Evolutionary conservation across 352 stramenopile genomes (phyloP), one percentile per base, ranked within the genome.

Genomic region (Phytophthora pistaciae): DNA sequence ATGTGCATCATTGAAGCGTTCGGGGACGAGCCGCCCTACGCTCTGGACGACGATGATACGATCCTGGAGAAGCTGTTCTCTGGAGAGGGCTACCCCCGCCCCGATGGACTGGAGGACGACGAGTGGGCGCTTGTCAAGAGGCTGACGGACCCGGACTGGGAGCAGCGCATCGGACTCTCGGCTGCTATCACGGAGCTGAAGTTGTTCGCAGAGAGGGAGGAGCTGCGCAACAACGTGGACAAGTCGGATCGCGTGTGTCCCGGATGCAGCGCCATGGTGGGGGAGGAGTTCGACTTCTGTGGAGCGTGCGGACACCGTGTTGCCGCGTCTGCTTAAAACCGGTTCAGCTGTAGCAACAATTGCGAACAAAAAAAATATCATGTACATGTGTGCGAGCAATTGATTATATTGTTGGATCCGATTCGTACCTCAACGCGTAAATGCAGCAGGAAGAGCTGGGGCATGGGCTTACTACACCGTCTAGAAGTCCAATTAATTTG

Each of bases 1-100:
- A 78, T 83, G 76, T 80, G 72, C 38, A 77, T 80, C 50, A 71
- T 75, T 20, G 76, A 80, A 31, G 72, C 72, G 1, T 70, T 79
- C 36, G 69, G 54, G 13, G 56, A 62, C n/a, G 68, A 78, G 21
- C 60, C 72, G 50, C 76, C 72, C 3, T 83, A 59, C 20, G 64
- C 56, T 0, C 40, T 67, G 23, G 64, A 68, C 9, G 69, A 77
- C 11, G 69, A 80, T 49, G 73, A 80, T 9, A 66, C 50, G 5
- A 77, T 79, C 21, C 5, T 79, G 20, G 68, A 77, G 38, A 76
- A 70, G 44, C n/a, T 77, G 5, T 61, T 60, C n/a, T 70, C 56
- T 16, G 58, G 58, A 11, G 64, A 73, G 36, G 38, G n/a, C 11
- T 64, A 66, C 10, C 57, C 68, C 13, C 70, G 69, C 7, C 65